Percentiles rank a stretch among this genome's conserved stretches.
Conservation (phyloP, 2,329 filamentous ascomycete species). For the Aspergillus nomiae region DNA sequence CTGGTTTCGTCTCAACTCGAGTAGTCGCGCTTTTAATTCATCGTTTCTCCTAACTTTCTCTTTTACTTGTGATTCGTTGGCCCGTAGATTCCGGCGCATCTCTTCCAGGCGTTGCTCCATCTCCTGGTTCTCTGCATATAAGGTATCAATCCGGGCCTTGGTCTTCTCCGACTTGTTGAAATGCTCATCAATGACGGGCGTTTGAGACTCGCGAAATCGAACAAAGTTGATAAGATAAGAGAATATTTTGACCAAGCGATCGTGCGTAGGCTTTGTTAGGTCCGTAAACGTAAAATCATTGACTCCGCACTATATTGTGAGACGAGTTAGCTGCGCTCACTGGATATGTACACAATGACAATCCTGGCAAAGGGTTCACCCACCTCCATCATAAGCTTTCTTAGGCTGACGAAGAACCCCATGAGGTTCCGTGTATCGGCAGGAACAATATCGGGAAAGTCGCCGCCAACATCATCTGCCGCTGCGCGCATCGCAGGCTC, state of each 20-base stretch:
- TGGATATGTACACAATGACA: neutral
- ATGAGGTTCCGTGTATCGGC: slow-evolving; percentile 89
- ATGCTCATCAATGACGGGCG: slow-evolving; percentile 84
- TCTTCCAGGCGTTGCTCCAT: slow-evolving; percentile 78
- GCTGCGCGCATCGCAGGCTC: slow-evolving; percentile 94
- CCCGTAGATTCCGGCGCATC: slow-evolving; percentile 75
- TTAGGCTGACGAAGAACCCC: slow-evolving; percentile 88
- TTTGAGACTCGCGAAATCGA: slow-evolving; percentile 92
- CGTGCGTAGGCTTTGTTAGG: slow-evolving; percentile 85
- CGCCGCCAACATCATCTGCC: slow-evolving; percentile 81
- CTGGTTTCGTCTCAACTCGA: slow-evolving; percentile 80
- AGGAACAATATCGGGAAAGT: slow-evolving; percentile 80
- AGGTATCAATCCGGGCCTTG: slow-evolving; percentile 81
- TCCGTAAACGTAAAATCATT: slow-evolving; percentile 93
- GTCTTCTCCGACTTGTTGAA: slow-evolving; percentile 88
- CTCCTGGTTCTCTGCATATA: slow-evolving; percentile 84
- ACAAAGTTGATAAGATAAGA: slow-evolving; percentile 99
- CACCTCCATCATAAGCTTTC: slow-evolving; percentile 72
- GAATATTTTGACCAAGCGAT: slow-evolving; percentile 90
- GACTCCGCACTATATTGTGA: slow-evolving; percentile 71
- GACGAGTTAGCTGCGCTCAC: neutral
- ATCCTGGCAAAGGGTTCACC: neutral
- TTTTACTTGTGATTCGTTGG: slow-evolving; percentile 77
- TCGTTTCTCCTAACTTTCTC: slow-evolving; percentile 87
- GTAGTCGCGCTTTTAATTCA: slow-evolving; percentile 77